A percentile compares a stretch with the other conserved stretches of the same genome.
Conservation (phyloP, 352 stramenopile species). For the Globisporangium spinosum region DNA sequence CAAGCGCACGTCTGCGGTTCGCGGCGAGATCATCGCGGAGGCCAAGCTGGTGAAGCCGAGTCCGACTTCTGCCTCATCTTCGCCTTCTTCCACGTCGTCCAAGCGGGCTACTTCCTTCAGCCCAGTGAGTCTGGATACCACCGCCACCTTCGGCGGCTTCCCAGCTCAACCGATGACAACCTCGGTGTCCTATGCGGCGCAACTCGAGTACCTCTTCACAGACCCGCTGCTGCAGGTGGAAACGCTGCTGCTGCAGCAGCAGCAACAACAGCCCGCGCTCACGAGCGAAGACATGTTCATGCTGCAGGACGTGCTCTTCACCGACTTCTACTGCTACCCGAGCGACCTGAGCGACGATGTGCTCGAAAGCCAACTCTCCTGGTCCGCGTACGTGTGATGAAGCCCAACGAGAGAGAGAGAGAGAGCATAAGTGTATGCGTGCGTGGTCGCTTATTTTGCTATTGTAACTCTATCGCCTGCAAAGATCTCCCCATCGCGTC, state of each 20-base stretch:
- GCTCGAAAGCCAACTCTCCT: constrained; percentile 2
- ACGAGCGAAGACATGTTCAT: constrained; percentile 11
- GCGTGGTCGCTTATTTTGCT: not conserved
- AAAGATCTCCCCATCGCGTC: not conserved
- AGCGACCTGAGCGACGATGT: not conserved
- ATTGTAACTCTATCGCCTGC: not conserved
- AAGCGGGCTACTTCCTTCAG: not conserved
- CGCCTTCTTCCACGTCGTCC: not conserved
- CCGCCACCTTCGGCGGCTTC: not conserved
- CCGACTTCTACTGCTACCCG: not conserved
- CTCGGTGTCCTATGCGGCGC: not conserved
- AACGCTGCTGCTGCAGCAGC: not conserved
- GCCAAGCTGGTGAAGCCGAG: not conserved
- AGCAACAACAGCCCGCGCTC: not conserved
- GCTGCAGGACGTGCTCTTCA: constrained; percentile 14
- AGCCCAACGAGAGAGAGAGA: too few relatives aligned
- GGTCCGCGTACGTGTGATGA: not conserved
- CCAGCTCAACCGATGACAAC: not conserved
- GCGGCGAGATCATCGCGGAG: not conserved
- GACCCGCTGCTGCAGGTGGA: constrained; percentile 12
- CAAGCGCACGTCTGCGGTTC: constrained; percentile 8
- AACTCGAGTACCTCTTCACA: constrained; percentile 13
- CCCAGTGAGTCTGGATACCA: not conserved
- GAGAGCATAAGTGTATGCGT: too few relatives aligned
- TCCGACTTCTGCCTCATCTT: not conserved